A percentile compares a stretch with the other conserved stretches of the same genome.
These are phyloP conservation scores for Solanum piurae DNA, from an alignment of 257 asterid genomes.

Conservation along the genomic window DNA sequence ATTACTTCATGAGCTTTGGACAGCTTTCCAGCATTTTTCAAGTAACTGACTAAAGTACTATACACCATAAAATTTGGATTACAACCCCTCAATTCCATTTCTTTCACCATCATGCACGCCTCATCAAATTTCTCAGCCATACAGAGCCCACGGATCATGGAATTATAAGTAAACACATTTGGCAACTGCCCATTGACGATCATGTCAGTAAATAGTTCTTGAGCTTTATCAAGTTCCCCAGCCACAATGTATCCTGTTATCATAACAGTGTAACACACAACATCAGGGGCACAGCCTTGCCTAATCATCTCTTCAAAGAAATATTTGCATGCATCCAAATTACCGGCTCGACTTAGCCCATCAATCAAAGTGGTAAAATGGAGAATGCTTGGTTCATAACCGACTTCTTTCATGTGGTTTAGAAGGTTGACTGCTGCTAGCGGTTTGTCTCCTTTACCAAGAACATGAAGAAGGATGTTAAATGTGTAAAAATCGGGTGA, in stretches of 20 bases:
- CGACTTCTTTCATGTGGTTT: constrained; percentile 83
- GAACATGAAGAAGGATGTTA: constrained; percentile 77
- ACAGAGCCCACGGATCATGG: constrained; percentile 92
- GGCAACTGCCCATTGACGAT: constrained; percentile 61
- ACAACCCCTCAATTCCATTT: constrained; percentile 82
- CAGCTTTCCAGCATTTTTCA: constrained; percentile 74
- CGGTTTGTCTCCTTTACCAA: constrained; percentile 79
- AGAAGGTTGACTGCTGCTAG: constrained; percentile 75
- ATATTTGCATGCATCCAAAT: constrained; percentile 69
- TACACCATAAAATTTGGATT: constrained; percentile 91
- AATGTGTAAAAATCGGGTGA: constrained; percentile 85
- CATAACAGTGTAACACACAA: constrained; percentile 85
- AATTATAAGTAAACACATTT: constrained; percentile 84
- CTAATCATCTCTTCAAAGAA: constrained; percentile 68
- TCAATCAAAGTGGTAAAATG: constrained; percentile 89
- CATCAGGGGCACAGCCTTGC: constrained; percentile 72
- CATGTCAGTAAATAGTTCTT: constrained; percentile 58
- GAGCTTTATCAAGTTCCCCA: constrained; percentile 57
- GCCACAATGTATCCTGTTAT: constrained; percentile 76
- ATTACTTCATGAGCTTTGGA: constrained; percentile 67
- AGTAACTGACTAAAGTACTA: constrained; percentile 72
- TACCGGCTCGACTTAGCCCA: constrained; percentile 92
- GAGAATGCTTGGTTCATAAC: constrained; percentile 57
- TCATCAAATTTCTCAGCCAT: constrained; percentile 65
- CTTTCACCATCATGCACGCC: constrained; percentile 69